Conservation (phyloP, 2,329 filamentous ascomycete species). For the Pseudocercospora fuligena region DNA sequence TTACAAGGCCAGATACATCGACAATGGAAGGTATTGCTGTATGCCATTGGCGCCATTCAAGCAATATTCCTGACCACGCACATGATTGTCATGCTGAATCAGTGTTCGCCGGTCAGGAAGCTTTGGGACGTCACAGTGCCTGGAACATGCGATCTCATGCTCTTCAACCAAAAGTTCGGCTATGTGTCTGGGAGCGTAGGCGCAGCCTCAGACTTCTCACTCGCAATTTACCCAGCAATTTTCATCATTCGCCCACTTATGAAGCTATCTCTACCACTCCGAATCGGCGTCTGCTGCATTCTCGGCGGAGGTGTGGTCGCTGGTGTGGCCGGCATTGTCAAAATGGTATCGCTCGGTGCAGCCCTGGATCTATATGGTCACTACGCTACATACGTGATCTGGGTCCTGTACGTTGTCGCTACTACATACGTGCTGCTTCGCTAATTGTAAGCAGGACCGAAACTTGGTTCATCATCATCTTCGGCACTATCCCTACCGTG, state of each 20-base stretch:
- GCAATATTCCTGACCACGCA: conserved; percentile 3
- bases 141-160: conserved; percentile 11
- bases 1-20: conserved; percentile 19
- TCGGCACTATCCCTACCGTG: conserved; percentile 27
- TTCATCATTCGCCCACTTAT: conserved; percentile 26
- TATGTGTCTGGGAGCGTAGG: conserved; percentile 21
- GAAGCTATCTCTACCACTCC: conserved; percentile 18
- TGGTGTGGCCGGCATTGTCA: conserved; percentile 27
- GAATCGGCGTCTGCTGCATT: conserved; percentile 25
- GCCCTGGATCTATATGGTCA: conserved; percentile 10
- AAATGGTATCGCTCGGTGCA: conserved; percentile 20
- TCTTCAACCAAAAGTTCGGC: conserved; percentile 12
- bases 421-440: background rate
- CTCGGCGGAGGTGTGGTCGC: conserved; percentile 26
- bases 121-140: conserved; percentile 17
- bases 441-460: conserved; percentile 11
- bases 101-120: conserved; percentile 18
- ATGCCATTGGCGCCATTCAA: conserved; percentile 17
- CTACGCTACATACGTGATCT: conserved; percentile 20
- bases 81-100: conserved; percentile 16
- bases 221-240: conserved; percentile 25
- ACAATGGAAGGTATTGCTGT: conserved; percentile 12
- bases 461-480: conserved; percentile 33
- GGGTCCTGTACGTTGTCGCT: conserved; percentile 4
- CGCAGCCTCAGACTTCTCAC: conserved; percentile 24